Evolutionary conservation across 1,284 basidiomycete genomes (phyloP).

Genomic region (Malassezia brasiliensis): DNA sequence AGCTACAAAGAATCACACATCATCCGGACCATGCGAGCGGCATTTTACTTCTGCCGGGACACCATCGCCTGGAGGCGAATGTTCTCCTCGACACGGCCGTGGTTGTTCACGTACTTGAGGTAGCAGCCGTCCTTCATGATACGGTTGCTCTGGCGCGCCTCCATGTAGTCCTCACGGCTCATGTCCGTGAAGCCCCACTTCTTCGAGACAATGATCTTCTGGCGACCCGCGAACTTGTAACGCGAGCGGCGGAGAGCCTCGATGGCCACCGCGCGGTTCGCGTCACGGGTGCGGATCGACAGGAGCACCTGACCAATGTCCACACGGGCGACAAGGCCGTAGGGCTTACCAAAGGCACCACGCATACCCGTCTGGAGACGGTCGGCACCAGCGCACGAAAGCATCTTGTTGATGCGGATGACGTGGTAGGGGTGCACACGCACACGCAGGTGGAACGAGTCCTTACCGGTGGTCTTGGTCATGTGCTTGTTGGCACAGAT

Average conservation of each 20-base stretch:
- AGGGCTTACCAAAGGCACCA: conserved; percentile 98
- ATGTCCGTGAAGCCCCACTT: conserved; percentile 83
- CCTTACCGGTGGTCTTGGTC: conserved; percentile 94
- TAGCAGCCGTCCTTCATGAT: conserved; percentile 47
- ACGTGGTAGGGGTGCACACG: conserved; percentile 98
- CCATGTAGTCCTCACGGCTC: conserved; percentile 75
- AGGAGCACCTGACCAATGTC: conserved; percentile 96
- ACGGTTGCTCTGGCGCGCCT: conserved; percentile 66
- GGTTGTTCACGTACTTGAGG: conserved; percentile 47
- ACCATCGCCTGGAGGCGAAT: conserved; percentile 43
- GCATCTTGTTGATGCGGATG: conserved; percentile 99
- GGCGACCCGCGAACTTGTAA: conserved; percentile 98
- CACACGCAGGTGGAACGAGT: conserved; percentile 95
- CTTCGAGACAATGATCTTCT: conserved; percentile 83
- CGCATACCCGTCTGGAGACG: conserved; percentile 94
- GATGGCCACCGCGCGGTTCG: conserved; percentile 76
- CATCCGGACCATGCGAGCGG: neutral
- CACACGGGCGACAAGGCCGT: conserved; percentile 86
- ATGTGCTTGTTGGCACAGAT: conserved; percentile 99
- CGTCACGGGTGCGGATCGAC: conserved; percentile 85
- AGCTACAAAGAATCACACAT: neutral
- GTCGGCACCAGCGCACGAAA: conserved; percentile 97
- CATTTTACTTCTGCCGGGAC: conserved; percentile 42
- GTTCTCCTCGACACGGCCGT: conserved; percentile 43
- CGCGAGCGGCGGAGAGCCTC: conserved; percentile 78